phyloP scores from a whole-genome alignment of 2,329 filamentous ascomycete genomes.

The Seiridium cupressi region DNA sequence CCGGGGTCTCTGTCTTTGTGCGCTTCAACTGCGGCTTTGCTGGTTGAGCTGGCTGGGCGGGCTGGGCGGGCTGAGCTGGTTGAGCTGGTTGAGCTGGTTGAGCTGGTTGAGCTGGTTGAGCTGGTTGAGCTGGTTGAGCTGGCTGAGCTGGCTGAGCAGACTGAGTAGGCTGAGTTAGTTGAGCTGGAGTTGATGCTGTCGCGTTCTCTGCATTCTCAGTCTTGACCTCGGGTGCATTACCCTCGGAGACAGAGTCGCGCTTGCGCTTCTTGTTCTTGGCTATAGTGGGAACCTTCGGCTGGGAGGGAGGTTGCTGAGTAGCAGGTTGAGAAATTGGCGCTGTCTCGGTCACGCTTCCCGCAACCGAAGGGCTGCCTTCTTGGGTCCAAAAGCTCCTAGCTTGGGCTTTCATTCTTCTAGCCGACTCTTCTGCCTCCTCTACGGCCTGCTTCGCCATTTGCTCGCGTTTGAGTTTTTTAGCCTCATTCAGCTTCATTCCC shows the following conservation, averaged over 20 bases:
- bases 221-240: constrained; percentile 25
- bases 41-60: constrained; percentile 16
- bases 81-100: too few relatives aligned
- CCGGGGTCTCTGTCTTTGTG: constrained; percentile 56
- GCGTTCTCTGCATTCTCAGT: constrained; percentile 22
- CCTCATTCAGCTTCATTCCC: constrained; percentile 76
- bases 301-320: constrained; percentile 15
- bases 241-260: constrained; percentile 35
- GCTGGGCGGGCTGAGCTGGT: too few relatives aligned
- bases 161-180: neutral
- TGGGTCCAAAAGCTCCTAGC: constrained; percentile 40
- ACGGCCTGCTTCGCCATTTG: constrained; percentile 60
- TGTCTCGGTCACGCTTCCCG: constrained; percentile 26
- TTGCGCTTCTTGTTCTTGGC: constrained; percentile 42
- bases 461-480: constrained; percentile 72
- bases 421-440: constrained; percentile 60
- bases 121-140: too few relatives aligned
- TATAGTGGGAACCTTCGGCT: constrained; percentile 23
- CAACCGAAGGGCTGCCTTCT: constrained; percentile 30
- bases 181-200: constrained; percentile 13
- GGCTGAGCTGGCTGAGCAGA: too few relatives aligned
- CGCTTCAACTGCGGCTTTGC: constrained; percentile 45
- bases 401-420: constrained; percentile 50
- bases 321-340: constrained; percentile 3
- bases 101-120: too few relatives aligned